These are phyloP conservation scores for Ophiorrhiza pumila DNA, from an alignment of 257 asterid species.

Conservation along the genomic window DNA sequence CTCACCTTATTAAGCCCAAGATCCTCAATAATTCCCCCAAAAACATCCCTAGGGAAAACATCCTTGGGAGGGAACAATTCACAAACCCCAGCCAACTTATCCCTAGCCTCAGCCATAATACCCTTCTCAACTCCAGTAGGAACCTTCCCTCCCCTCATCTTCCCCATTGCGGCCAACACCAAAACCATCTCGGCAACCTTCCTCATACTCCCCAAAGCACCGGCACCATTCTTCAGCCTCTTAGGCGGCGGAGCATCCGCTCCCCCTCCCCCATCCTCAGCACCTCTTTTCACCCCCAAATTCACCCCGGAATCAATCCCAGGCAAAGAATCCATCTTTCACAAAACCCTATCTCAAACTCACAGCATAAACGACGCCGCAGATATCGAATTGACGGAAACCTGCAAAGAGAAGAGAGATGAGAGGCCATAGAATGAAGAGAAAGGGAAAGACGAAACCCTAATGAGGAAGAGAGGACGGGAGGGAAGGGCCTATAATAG, in stretches of 20 bases:
- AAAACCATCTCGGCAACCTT: conserved; percentile 88
- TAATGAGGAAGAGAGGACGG: conserved; percentile 25
- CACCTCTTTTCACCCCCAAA: conserved; percentile 56
- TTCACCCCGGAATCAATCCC: conserved; percentile 35
- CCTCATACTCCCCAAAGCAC: conserved; percentile 40
- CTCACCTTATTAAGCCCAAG: conserved; percentile 71
- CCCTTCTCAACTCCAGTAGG: conserved; percentile 74
- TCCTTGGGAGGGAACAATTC: conserved; percentile 85
- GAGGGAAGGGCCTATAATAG: too few species aligned
- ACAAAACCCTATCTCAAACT: conserved; percentile 20
- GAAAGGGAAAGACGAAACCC: conserved; percentile 38
- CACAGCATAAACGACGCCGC: conserved; percentile 36
- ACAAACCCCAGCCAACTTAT: conserved; percentile 61
- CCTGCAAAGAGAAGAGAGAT: conserved; percentile 51
- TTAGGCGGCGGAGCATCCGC: conserved; percentile 20
- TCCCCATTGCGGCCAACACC: conserved; percentile 87
- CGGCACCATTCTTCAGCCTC: conserved; percentile 38
- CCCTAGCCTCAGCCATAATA: conserved; percentile 69
- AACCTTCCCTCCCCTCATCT: conserved; percentile 87
- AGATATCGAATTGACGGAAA: conserved; percentile 18
- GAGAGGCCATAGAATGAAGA: conserved; percentile 37
- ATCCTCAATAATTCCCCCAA: conserved; percentile 81
- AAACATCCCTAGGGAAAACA: conserved; percentile 79
- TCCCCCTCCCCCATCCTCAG: conserved; percentile 24
- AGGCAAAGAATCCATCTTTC: conserved; percentile 44